These are phyloP conservation scores for Spencermartinsiella ligniputridi DNA, from an alignment of 1,139 yeast species.

Conservation along the genomic window DNA sequence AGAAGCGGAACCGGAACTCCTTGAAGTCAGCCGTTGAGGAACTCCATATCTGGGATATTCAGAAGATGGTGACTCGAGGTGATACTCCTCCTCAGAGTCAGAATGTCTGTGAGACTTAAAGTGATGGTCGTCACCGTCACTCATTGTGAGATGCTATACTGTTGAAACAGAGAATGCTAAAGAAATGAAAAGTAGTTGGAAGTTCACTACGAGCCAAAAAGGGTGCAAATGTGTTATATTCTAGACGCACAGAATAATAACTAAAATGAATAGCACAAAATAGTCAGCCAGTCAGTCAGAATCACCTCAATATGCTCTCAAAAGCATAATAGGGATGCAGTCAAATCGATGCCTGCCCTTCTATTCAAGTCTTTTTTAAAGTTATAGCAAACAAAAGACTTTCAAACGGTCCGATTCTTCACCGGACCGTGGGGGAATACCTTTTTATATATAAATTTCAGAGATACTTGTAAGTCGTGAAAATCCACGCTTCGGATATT, in stretches of 20 bases:
- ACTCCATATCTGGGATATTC: neutral
- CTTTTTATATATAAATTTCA: neutral
- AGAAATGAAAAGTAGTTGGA: no score
- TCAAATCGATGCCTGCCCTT: no score
- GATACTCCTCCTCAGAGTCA: slow-evolving; percentile 1
- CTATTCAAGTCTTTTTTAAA: no score
- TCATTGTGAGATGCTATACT: no score
- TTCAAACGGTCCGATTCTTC: neutral
- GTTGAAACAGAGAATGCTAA: no score
- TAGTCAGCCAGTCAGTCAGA: no score
- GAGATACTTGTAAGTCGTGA: neutral
- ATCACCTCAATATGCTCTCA: no score
- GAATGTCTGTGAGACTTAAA: slow-evolving; percentile 10
- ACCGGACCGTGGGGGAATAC: neutral
- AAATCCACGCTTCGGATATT: slow-evolving; percentile 1
- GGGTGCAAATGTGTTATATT: no score
- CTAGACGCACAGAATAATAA: no score
- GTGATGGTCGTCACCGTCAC: slow-evolving; percentile 14
- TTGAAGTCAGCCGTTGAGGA: slow-evolving; percentile 1
- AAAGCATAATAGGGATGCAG: no score
- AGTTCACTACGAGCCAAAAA: no score
- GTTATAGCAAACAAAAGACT: neutral
- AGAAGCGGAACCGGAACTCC: slow-evolving; percentile 3
- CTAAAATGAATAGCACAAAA: no score
- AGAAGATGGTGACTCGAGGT: slow-evolving; percentile 3